Evolutionary conservation across 352 stramenopile genomes (phyloP).

Genomic region (Phytophthora agathidicida): DNA sequence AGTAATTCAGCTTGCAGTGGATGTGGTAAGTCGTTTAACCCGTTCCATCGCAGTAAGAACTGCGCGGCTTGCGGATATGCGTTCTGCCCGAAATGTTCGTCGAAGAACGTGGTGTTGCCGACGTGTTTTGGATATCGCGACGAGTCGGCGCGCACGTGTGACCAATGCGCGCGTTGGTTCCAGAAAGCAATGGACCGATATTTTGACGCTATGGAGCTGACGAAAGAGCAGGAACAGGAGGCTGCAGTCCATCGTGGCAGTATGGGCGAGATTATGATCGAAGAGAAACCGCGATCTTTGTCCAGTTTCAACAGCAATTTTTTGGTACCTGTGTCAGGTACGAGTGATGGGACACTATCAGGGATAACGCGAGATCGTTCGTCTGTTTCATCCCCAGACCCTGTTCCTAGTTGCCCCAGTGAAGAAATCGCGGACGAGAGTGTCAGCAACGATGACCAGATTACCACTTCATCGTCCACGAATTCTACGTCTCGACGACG

Average conservation of each 20-base stretch:
- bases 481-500: conserved; percentile 26
- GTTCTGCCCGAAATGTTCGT: conserved; percentile 72
- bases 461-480: conserved; percentile 5
- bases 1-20: conserved; percentile 46
- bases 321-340: conserved; percentile 3
- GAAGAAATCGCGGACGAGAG: conserved; percentile 32
- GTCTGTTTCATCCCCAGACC: conserved; percentile 31
- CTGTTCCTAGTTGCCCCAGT: conserved; percentile 7
- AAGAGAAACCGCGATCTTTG: conserved; percentile 19
- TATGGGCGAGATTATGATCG: conserved; percentile 26
- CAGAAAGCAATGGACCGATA: conserved; percentile 71
- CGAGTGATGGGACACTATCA: conserved; percentile 16
- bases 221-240: conserved; percentile 26
- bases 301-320: conserved; percentile 14
- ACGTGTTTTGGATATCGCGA: conserved; percentile 62
- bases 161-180: conserved; percentile 67
- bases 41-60: conserved; percentile 71
- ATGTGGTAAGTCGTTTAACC: conserved; percentile 71
- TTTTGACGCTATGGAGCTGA: conserved; percentile 63
- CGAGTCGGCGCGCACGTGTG: conserved; percentile 57
- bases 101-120: conserved; percentile 60
- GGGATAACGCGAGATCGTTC: conserved; percentile 15
- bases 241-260: conserved; percentile 6
- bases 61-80: conserved; percentile 64
- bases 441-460: conserved; percentile 27